Percentiles rank a stretch among this genome's conserved stretches.
phyloP scores from a whole-genome alignment of 2,329 filamentous ascomycete genomes.

The Trichophaea hybrida region DNA sequence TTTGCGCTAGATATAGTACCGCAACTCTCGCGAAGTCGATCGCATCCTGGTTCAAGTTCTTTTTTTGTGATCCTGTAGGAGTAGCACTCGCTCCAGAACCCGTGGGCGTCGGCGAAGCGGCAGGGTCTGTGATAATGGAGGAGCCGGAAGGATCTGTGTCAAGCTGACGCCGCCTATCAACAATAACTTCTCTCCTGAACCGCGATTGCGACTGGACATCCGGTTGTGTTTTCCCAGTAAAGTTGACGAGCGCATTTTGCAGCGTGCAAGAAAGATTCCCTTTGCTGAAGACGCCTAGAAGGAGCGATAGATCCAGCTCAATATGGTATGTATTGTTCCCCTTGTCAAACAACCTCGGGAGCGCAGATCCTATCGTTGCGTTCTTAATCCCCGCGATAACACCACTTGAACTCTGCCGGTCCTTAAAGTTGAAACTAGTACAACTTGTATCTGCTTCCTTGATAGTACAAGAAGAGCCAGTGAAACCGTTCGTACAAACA shows the following conservation, averaged over 20 bases:
- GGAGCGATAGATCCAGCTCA: slow-evolving; percentile 51
- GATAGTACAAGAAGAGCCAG: slow-evolving; percentile 44
- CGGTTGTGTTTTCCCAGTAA: slow-evolving; percentile 41
- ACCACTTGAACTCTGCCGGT: neutral
- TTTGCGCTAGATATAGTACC: slow-evolving; percentile 48
- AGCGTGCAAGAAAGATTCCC: slow-evolving; percentile 64
- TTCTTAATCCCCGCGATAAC: slow-evolving; percentile 35
- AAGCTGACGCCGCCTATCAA: slow-evolving; percentile 10
- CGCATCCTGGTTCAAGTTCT: slow-evolving; percentile 41
- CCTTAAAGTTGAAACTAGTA: slow-evolving; percentile 34
- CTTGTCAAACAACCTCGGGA: slow-evolving; percentile 57
- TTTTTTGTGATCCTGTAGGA: slow-evolving; percentile 30
- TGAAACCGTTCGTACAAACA: slow-evolving; percentile 79
- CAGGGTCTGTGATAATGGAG: neutral
- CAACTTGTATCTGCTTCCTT: slow-evolving; percentile 41
- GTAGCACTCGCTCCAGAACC: slow-evolving; percentile 13
- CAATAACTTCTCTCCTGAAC: slow-evolving; percentile 29
- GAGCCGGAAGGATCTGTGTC: neutral
- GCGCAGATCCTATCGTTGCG: slow-evolving; percentile 65
- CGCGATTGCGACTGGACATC: slow-evolving; percentile 20
- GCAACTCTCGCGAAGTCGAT: slow-evolving; percentile 50
- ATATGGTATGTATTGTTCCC: slow-evolving; percentile 59
- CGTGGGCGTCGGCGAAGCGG: slow-evolving; percentile 15
- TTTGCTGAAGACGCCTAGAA: slow-evolving; percentile 63
- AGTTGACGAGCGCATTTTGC: slow-evolving; percentile 78